phyloP scores from a whole-genome alignment of 768 basidiomycete genomes.

The Leccinum broughii region DNA sequence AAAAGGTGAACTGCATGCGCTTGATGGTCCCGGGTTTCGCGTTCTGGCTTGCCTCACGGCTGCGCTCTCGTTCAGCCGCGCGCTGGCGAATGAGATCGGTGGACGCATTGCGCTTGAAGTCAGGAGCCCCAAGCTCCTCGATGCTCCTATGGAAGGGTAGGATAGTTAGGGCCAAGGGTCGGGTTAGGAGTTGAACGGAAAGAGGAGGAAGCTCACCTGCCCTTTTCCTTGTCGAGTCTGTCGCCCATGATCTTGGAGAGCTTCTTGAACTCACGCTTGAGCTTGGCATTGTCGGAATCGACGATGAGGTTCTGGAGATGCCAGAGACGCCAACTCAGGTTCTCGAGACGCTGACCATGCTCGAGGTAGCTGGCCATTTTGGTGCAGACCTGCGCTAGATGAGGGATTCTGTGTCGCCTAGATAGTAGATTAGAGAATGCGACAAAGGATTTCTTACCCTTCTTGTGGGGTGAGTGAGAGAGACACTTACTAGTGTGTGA shows the following conservation, averaged over 20 bases:
- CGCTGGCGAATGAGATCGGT: slow-evolving; percentile 79
- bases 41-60: slow-evolving; percentile 66
- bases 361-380: slow-evolving; percentile 90
- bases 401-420: slow-evolving; percentile 66
- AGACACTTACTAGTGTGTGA: neutral
- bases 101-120: slow-evolving; percentile 75
- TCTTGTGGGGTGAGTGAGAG: slow-evolving; percentile 14
- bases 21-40: slow-evolving; percentile 72
- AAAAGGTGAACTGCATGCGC: slow-evolving; percentile 90
- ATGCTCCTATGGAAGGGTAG: slow-evolving; percentile 56
- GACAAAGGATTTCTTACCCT: slow-evolving; percentile 95
- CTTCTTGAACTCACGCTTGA: slow-evolving; percentile 88
- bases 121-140: slow-evolving; percentile 81
- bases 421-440: slow-evolving; percentile 77
- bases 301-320: slow-evolving; percentile 90
- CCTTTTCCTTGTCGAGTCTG: too few relatives aligned
- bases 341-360: slow-evolving; percentile 89
- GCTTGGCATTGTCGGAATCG: slow-evolving; percentile 84
- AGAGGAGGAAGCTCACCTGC: too few relatives aligned
- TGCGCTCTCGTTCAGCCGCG: slow-evolving; percentile 79
- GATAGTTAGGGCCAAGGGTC: too few relatives aligned
- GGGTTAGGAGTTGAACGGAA: too few relatives aligned
- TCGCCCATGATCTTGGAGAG: slow-evolving; percentile 76
- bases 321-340: slow-evolving; percentile 91
- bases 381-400: slow-evolving; percentile 68